Evolutionary conservation across 2,329 filamentous ascomycete species (phyloP).

Genomic region (Colletotrichum karsti): DNA sequence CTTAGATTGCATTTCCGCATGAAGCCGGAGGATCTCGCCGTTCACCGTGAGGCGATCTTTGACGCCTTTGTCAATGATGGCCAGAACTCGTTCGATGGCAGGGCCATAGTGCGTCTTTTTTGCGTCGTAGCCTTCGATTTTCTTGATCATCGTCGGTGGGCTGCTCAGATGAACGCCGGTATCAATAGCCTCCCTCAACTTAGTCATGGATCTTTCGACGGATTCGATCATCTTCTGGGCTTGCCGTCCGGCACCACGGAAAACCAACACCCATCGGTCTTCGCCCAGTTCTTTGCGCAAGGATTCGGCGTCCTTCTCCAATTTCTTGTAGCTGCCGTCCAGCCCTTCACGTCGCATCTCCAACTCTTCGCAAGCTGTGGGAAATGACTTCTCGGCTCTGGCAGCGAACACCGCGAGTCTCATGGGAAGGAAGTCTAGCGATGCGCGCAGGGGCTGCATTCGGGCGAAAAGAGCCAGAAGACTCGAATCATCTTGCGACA

Average conservation of each 20-base stretch:
- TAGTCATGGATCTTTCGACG: constrained; percentile 84
- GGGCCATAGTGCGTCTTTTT: constrained; percentile 95
- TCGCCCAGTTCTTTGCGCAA: constrained; percentile 91
- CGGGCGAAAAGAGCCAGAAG: constrained; percentile 90
- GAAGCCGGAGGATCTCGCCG: constrained; percentile 88
- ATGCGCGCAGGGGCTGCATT: constrained; percentile 93
- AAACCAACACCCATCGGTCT: constrained; percentile 95
- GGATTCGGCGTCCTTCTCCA: constrained; percentile 90
- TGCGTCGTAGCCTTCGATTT: constrained; percentile 91
- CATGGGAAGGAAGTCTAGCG: constrained; percentile 96
- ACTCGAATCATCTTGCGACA: constrained; percentile 83
- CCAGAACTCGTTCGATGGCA: constrained; percentile 88
- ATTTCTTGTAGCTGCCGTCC: constrained; percentile 86
- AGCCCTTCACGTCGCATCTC: constrained; percentile 77
- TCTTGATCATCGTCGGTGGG: constrained; percentile 76
- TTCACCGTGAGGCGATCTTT: constrained; percentile 96
- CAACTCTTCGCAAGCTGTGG: constrained; percentile 89
- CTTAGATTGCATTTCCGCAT: constrained; percentile 84
- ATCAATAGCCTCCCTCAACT: constrained; percentile 83
- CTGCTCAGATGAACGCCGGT: constrained; percentile 78
- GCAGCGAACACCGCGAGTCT: constrained; percentile 85
- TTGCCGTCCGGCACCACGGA: constrained; percentile 89
- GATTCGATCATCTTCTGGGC: constrained; percentile 98
- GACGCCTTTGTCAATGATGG: constrained; percentile 95
- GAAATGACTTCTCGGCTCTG: constrained; percentile 81